Percentiles rank a stretch among this genome's conserved stretches.
Evolutionary conservation across 1,139 yeast species (phyloP).

Genomic region (Kurtzmaniella quercitrusa): DNA sequence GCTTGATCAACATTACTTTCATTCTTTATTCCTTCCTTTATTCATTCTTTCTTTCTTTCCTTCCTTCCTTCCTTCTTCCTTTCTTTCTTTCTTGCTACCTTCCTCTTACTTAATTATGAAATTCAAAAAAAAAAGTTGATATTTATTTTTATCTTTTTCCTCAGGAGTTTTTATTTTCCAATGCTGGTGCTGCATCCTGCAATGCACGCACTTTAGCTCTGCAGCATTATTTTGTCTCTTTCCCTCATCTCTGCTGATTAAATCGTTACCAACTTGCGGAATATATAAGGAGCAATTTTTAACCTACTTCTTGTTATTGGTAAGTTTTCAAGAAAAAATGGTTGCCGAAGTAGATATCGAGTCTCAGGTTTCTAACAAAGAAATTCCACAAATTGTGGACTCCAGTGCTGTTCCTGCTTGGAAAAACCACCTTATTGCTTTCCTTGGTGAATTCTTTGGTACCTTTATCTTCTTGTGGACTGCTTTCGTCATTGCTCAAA

Average conservation of each 20-base stretch:
- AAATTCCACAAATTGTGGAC: background rate
- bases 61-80: no score
- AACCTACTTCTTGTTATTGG: background rate
- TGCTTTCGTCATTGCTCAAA: constrained; percentile 80
- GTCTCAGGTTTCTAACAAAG: constrained; percentile 1
- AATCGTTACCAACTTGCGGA: background rate
- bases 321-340: background rate
- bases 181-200: background rate
- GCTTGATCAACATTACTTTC: no score
- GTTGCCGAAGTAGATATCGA: constrained; percentile 1
- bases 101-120: no score
- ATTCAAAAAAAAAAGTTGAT: background rate
- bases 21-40: no score
- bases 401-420: constrained; percentile 17
- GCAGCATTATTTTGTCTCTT: background rate
- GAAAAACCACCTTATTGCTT: constrained; percentile 33
- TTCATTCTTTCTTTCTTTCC: no score
- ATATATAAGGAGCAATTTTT: background rate
- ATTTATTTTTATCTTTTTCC: background rate
- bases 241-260: background rate
- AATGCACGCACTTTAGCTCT: background rate
- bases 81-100: no score
- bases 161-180: constrained; percentile 1
- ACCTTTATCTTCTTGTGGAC: constrained; percentile 81
- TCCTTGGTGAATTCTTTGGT: constrained; percentile 68